Evolutionary conservation across 768 basidiomycete genomes (phyloP).

Genomic region (Boletus reticulatus): DNA sequence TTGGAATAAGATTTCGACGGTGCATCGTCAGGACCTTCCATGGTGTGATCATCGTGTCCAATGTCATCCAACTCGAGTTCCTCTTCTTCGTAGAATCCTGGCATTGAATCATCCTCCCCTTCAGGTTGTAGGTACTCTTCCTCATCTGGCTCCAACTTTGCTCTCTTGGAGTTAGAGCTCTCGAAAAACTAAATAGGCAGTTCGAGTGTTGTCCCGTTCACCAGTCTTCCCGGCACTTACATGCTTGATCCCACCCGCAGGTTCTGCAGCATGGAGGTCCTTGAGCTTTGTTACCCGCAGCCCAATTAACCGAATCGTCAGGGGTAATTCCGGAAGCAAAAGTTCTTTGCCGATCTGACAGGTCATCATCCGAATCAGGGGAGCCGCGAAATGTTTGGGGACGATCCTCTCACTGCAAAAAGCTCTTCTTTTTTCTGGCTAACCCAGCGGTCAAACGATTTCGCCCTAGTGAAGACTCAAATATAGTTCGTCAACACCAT

Average conservation of each 20-base stretch:
- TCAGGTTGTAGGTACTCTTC: slow-evolving; percentile 20
- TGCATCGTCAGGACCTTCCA: slow-evolving; percentile 8
- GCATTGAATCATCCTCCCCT: slow-evolving; percentile 41
- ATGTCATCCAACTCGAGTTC: slow-evolving; percentile 26
- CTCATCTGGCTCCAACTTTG: slow-evolving; percentile 26
- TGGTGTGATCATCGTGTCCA: slow-evolving; percentile 3
- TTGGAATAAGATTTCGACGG: slow-evolving; percentile 9
- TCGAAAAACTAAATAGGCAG: slow-evolving; percentile 54
- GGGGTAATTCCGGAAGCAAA: slow-evolving; percentile 73
- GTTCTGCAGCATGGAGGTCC: slow-evolving; percentile 58
- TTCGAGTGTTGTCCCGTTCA: not conserved
- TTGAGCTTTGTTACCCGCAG: slow-evolving; percentile 86
- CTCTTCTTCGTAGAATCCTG: slow-evolving; percentile 52
- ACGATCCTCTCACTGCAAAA: slow-evolving; percentile 52
- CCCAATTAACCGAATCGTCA: slow-evolving; percentile 83
- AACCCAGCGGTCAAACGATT: slow-evolving; percentile 76
- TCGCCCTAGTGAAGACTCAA: slow-evolving; percentile 78
- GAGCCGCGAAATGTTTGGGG: not conserved
- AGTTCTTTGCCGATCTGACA: slow-evolving; percentile 76
- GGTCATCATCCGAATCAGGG: slow-evolving; percentile 5
- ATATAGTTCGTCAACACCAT: slow-evolving; percentile 6
- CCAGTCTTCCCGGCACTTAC: slow-evolving; percentile 40
- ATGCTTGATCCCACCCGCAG: slow-evolving; percentile 63
- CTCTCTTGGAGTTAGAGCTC: slow-evolving; percentile 40
- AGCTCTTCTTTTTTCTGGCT: slow-evolving; percentile 72